A percentile compares a stretch with the other conserved stretches of the same genome.
Evolutionary conservation across 75 land plant species (phyloP).

Genomic region (Cunninghamia lanceolata): DNA sequence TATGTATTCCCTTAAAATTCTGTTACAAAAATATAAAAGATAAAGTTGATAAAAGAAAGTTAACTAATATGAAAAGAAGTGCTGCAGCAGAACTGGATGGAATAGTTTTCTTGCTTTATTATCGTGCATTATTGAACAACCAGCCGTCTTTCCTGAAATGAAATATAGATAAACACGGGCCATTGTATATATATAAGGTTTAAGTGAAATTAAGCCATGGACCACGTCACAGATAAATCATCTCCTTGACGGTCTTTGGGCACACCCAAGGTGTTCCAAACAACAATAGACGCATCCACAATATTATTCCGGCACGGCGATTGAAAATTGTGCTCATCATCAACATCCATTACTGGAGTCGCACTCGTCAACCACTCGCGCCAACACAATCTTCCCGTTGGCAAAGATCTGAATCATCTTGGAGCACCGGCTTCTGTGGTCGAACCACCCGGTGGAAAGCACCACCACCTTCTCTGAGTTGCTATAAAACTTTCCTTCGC

Average conservation of each 20-base stretch:
- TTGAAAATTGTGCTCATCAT: slow-evolving; percentile 48
- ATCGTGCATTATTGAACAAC: too few species aligned
- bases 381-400: slow-evolving; percentile 36
- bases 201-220: not conserved
- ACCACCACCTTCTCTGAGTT: slow-evolving; percentile 51
- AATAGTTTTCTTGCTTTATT: too few species aligned
- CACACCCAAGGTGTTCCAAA: slow-evolving; percentile 35
- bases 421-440: slow-evolving; percentile 23
- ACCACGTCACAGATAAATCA: slow-evolving; percentile 16
- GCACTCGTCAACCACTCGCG: slow-evolving; percentile 64
- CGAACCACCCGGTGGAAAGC: slow-evolving; percentile 65
- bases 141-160: too few species aligned
- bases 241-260: not conserved
- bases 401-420: slow-evolving; percentile 27
- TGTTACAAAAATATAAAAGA: too few species aligned
- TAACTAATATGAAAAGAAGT: too few species aligned
- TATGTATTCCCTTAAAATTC: too few species aligned
- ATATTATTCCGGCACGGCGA: slow-evolving; percentile 56
- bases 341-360: slow-evolving; percentile 54
- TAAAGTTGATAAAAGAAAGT: too few species aligned
- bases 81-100: too few species aligned
- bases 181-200: too few species aligned
- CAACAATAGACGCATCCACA: slow-evolving; percentile 41
- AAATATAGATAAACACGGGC: too few species aligned
- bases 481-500: too few species aligned